Conservation (phyloP, 1,139 yeast genomes). For the Candida labiduridarum region DNA sequence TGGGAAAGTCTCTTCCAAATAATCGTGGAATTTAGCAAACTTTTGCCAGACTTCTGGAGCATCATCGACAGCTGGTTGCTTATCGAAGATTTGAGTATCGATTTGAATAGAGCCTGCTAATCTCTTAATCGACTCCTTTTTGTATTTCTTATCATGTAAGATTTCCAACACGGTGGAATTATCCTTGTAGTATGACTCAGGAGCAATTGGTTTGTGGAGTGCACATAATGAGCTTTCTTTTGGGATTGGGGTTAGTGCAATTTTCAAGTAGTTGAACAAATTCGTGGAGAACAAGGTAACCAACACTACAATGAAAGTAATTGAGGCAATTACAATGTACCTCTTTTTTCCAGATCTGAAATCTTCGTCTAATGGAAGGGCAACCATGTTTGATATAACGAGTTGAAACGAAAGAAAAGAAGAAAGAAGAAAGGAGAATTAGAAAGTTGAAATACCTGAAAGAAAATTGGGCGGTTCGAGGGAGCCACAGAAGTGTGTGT, state of each 20-base stretch:
- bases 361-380: slow-evolving; percentile 18
- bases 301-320: slow-evolving; percentile 17
- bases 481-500: no score
- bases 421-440: slow-evolving; percentile 3
- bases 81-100: slow-evolving; percentile 48
- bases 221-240: slow-evolving; percentile 29
- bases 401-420: no score
- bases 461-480: no score
- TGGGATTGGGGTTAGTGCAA: slow-evolving; percentile 24
- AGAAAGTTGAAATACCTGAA: slow-evolving; percentile 6
- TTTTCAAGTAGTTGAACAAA: slow-evolving; percentile 23
- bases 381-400: slow-evolving; percentile 15
- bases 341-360: slow-evolving; percentile 7
- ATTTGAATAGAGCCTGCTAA: slow-evolving; percentile 47
- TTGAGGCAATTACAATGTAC: slow-evolving; percentile 11
- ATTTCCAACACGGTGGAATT: slow-evolving; percentile 38
- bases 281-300: slow-evolving; percentile 27
- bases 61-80: slow-evolving; percentile 42
- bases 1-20: slow-evolving; percentile 62
- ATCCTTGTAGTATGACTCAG: slow-evolving; percentile 32
- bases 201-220: slow-evolving; percentile 31
- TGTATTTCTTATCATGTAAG: slow-evolving; percentile 34
- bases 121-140: slow-evolving; percentile 35
- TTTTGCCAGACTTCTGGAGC: slow-evolving; percentile 42
- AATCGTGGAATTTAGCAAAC: slow-evolving; percentile 57